Percentiles rank a stretch among this genome's conserved stretches.
Conservation (phyloP, 225 moss, liverwort and hornwort genomes). For the Polytrichum formosum region DNA sequence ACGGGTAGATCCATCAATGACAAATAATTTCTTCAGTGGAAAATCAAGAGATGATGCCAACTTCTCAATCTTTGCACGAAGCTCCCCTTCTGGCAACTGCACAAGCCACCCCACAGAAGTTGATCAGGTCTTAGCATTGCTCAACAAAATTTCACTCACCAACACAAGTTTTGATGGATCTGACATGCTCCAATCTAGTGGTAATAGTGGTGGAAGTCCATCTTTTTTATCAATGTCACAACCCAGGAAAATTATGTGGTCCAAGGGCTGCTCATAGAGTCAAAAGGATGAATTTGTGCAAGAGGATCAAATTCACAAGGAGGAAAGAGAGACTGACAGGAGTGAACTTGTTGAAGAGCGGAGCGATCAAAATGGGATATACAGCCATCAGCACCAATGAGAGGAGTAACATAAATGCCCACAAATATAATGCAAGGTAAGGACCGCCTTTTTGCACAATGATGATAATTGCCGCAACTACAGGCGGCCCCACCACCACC, state of each 20-base stretch:
- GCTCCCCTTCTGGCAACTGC: constrained; percentile 68
- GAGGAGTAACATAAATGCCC: constrained; percentile 92
- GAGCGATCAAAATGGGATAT: constrained; percentile 89
- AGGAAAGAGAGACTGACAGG: constrained; percentile 42
- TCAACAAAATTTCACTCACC: not conserved
- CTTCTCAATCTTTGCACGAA: constrained; percentile 84
- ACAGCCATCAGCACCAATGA: constrained; percentile 91
- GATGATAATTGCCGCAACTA: constrained; percentile 75
- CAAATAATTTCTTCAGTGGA: constrained; percentile 92
- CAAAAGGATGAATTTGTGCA: too few relatives aligned
- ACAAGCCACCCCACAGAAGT: not conserved
- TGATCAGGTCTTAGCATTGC: too few relatives aligned
- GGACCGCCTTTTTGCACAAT: constrained; percentile 96
- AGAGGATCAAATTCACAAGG: not conserved
- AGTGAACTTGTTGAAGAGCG: constrained; percentile 95
- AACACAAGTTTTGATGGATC: not conserved
- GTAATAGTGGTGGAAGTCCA: too few relatives aligned
- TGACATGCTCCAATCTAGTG: too few relatives aligned
- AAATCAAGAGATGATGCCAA: constrained; percentile 80
- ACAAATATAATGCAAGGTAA: constrained; percentile 90
- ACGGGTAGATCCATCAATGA: constrained; percentile 91
- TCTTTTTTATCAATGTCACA: too few relatives aligned
- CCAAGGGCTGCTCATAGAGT: too few relatives aligned
- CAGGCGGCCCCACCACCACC: constrained; percentile 84
- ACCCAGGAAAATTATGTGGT: too few relatives aligned